Base-by-base conservation (phyloP, 768 basidiomycete genomes). In the Hericium erinaceus region DNA sequence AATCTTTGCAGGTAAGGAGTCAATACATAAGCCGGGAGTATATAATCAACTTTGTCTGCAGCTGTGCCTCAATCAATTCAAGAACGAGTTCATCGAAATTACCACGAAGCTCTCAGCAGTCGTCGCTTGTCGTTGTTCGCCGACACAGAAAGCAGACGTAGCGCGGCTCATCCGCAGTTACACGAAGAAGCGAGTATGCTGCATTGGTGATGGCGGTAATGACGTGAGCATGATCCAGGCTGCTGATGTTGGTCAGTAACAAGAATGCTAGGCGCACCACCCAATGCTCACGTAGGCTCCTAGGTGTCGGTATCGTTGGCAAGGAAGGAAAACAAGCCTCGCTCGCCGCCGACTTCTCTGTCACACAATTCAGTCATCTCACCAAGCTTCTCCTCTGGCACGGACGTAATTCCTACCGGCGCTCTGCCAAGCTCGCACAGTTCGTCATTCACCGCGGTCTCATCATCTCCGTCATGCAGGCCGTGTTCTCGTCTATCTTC, bases 151-250 rank as follows among this genome's bases (percentile, higher is more conserved):
- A 71, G 97, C 97, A 10, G 95, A 98, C 67, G 92, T 99, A 4
- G 95, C 97, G 0, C 82, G 92, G 4, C 75, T 99, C 39, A 98
- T 99, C 60, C 86, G 97, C 7, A 77, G 80, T 16, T 85, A 86
- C 67, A 97, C 95, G 2, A 89, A 84, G 73, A 98, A 98, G 70
- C 84, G 95, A 0, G 95, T 99, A 0, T 98, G 95, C 70, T 98
- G 97, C 68, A 98, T 98, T 58, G 97, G 97, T 2, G 97, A 99
- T 73, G 97, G 97, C 38, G 97, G 97, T 4, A 99, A 99, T 69
- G 97, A 99, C 68, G 97, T 99, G 61, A 93, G 91, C 69, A 99
- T 99, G 97, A 99, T 99, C 60, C 97, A 98, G 67, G 97, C 97
- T 1, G 97, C 97, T 2, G 93, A 98, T 66, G 94, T 99, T 58